Base-by-base conservation (phyloP, 2,329 filamentous ascomycete genomes). In the Xylaria sp. region DNA sequence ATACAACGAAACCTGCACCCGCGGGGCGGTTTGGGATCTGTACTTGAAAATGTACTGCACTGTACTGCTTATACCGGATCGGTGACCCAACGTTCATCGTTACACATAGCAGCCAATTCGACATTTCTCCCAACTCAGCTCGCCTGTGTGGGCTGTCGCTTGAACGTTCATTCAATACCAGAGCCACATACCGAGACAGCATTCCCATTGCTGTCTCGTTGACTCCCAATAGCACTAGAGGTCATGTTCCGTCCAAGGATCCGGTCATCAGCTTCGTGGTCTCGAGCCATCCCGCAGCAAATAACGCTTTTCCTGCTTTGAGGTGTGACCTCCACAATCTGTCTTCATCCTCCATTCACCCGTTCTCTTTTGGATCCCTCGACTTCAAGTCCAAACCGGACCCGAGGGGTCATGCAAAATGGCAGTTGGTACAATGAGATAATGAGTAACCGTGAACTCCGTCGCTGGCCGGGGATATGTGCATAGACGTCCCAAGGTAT, bases 371-470 rank as follows among this genome's bases (percentile, higher is more conserved):
- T 39, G 37, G 25, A 60, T 56, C 55, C 57, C 39, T 59, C 52
- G 23, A 64, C 34, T 63, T 52, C 58, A 59, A 54, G n/a, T 65
- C 57, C 41, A 60, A 18, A 13, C 52, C 41, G 41, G 20, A 31
- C 61, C 50, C 18, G 56, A 62, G 50, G 50, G 13, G 25, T 39
- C 31, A 23, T 52, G 28, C 44, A 55, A 63, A 51, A 60, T 46
- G 34, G 39, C 15, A 37, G 34, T 51, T 54, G 25, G 52, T 67
- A 59, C 37, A 61, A 65, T 54, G 57, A 56, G 44, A 70, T 65
- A 63, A 61, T 58, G 48, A 63, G 28, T 51, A 65, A 57, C 70
- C 70, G 34, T 68, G 15, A 76, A 76, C 75, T 75, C 75, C 74
- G 54, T 69, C 73, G 73, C 73, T 75, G 48, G 64, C 71, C 66